A percentile compares a stretch with the other conserved stretches of the same genome.
phyloP scores from a whole-genome alignment of 2,329 filamentous ascomycete species.

The Apiospora phragmitis region DNA sequence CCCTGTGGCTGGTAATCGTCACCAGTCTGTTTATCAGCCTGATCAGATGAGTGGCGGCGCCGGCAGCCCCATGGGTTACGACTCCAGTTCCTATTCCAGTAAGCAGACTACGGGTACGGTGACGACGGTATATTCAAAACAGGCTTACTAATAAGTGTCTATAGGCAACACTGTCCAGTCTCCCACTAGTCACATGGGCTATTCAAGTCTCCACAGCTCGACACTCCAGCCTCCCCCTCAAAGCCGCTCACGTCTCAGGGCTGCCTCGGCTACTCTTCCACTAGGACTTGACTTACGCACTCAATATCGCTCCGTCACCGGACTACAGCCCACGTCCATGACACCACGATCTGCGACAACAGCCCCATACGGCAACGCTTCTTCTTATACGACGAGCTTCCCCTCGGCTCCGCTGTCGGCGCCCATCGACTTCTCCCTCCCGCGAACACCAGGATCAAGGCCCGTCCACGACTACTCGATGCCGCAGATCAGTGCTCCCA shows the following conservation, averaged over 20 bases:
- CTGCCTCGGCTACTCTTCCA: conserved; percentile 39
- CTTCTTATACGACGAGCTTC: conserved; percentile 50
- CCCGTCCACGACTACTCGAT: conserved; percentile 49
- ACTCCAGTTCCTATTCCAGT: conserved; percentile 55
- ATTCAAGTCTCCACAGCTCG: conserved; percentile 43
- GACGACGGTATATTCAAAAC: neutral
- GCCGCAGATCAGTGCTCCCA: conserved; percentile 56
- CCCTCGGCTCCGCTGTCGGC: conserved; percentile 55
- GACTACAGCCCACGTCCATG: conserved; percentile 31
- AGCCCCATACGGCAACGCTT: conserved; percentile 41
- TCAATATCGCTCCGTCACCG: conserved; percentile 32
- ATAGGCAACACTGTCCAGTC: conserved; percentile 49
- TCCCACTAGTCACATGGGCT: conserved; percentile 49
- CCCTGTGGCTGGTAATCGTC: conserved; percentile 47
- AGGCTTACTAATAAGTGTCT: conserved; percentile 18
- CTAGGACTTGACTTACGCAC: conserved; percentile 32
- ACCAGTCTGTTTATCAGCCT: conserved; percentile 51
- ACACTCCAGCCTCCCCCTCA: conserved; percentile 44
- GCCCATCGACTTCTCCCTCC: conserved; percentile 52
- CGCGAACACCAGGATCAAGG: conserved; percentile 42
- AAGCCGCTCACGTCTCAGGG: conserved; percentile 48
- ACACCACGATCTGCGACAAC: conserved; percentile 40
- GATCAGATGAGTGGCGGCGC: conserved; percentile 46
- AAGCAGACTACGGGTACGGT: conserved; percentile 25
- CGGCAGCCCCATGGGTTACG: conserved; percentile 46